Conservation (phyloP, 2,329 filamentous ascomycete species). For the Chalaropsis thielavioides region DNA sequence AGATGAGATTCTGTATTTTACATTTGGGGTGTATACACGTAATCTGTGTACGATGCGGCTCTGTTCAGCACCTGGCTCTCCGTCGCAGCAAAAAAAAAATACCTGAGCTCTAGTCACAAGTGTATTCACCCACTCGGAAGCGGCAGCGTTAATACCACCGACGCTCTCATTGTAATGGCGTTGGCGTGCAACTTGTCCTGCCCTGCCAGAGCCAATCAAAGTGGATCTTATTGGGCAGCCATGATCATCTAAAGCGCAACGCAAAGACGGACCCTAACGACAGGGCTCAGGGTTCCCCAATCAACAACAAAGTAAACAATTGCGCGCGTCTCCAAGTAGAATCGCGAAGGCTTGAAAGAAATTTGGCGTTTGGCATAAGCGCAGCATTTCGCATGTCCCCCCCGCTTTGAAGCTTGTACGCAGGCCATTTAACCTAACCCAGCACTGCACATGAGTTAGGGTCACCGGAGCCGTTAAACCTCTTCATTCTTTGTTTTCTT, state of each 20-base stretch:
- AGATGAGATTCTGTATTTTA: too few species aligned
- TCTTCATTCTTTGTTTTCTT: background rate
- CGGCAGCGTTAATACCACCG: too few species aligned
- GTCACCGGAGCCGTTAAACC: background rate
- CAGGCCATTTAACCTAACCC: background rate
- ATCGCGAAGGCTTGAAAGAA: constrained; percentile 8
- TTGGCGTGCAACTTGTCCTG: too few species aligned
- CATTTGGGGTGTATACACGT: too few species aligned
- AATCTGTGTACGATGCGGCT: too few species aligned
- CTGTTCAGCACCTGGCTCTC: background rate
- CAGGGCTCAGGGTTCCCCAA: constrained; percentile 1
- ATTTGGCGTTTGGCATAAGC: background rate
- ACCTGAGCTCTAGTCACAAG: too few species aligned
- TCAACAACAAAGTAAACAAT: constrained; percentile 16
- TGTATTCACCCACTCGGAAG: too few species aligned
- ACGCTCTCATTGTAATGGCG: too few species aligned
- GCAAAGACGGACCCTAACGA: background rate
- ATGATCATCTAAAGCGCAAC: background rate
- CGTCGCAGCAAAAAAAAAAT: too few species aligned
- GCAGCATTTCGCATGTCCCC: background rate
- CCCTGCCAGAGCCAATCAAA: too few species aligned
- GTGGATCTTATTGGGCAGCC: background rate
- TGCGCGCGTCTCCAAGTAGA: constrained; percentile 13
- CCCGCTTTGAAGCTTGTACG: background rate
- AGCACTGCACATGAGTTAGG: background rate